Percentiles rank a stretch among this genome's conserved stretches.
Conservation (phyloP, 2,329 filamentous ascomycete species). For the Cladosporium phlei region DNA sequence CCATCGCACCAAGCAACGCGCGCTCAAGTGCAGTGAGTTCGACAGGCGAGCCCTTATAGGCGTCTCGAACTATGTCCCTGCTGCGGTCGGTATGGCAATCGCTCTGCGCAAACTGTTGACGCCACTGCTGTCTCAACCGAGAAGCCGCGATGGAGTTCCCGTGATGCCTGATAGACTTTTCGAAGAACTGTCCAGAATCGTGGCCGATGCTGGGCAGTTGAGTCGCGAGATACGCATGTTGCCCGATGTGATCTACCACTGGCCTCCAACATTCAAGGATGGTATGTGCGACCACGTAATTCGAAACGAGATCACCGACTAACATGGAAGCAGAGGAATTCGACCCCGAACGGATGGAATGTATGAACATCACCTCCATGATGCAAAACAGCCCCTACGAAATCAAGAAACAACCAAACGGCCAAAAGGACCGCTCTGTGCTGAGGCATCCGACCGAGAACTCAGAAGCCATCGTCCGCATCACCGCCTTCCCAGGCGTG, state of each 20-base stretch:
- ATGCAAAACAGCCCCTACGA: constrained; percentile 22
- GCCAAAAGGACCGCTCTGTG: constrained; percentile 18
- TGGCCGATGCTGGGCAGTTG: constrained; percentile 20
- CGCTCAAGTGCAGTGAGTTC: constrained; percentile 11
- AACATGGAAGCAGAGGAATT: constrained; percentile 17
- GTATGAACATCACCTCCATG: constrained; percentile 24
- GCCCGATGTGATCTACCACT: constrained; percentile 27
- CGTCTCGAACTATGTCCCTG: not conserved
- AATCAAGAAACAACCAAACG: constrained; percentile 16
- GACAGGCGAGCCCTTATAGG: too few relatives aligned
- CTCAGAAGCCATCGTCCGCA: constrained; percentile 25
- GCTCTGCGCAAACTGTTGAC: not conserved
- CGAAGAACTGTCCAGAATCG: constrained; percentile 16
- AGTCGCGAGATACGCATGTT: constrained; percentile 22
- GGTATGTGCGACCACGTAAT: constrained; percentile 11
- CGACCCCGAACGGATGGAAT: constrained; percentile 27
- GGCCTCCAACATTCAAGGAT: constrained; percentile 30
- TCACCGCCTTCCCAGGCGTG: constrained; percentile 26
- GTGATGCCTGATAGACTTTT: not conserved
- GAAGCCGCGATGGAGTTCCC: not conserved
- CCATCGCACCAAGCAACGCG: constrained; percentile 22
- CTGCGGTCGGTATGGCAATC: not conserved
- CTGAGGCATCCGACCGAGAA: constrained; percentile 17
- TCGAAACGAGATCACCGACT: not conserved
- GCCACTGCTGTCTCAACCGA: not conserved